A percentile compares a stretch with the other conserved stretches of the same genome.
Evolutionary conservation across 805 yeast genomes (phyloP).

Genomic region (Saccharomyces mikatae): DNA sequence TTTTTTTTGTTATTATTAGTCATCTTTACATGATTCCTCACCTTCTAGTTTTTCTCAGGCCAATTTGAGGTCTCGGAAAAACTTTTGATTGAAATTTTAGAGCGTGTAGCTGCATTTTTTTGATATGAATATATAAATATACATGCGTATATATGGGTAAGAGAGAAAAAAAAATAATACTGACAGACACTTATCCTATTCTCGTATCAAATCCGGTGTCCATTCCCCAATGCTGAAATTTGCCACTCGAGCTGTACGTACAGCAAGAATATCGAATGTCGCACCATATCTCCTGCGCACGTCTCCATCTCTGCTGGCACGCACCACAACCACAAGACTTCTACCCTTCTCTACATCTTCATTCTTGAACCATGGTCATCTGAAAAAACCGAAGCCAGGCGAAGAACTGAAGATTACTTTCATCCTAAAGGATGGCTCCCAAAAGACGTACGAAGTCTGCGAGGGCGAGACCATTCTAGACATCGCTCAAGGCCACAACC

Average conservation of each 20-base stretch:
- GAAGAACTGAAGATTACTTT: conserved; percentile 84
- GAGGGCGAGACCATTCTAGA: conserved; percentile 90
- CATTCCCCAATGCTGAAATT: not conserved
- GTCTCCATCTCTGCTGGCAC: not conserved
- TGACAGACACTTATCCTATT: not conserved
- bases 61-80: not conserved
- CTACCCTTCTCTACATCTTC: conserved; percentile 19
- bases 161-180: not conserved
- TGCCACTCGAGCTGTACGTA: not conserved
- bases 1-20: not conserved
- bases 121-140: not conserved
- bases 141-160: not conserved
- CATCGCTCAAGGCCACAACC: conserved; percentile 85
- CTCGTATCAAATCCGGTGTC: not conserved
- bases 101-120: not conserved
- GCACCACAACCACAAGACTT: not conserved
- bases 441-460: conserved; percentile 72
- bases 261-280: not conserved
- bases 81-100: not conserved
- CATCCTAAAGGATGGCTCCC: conserved; percentile 85
- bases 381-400: conserved; percentile 86
- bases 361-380: conserved; percentile 60
- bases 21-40: not conserved
- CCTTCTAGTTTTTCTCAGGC: not conserved
- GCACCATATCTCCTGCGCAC: not conserved